A percentile compares a stretch with the other conserved stretches of the same genome.
phyloP scores from a whole-genome alignment of 163 green algal species.

The Chlorella variabilis region DNA sequence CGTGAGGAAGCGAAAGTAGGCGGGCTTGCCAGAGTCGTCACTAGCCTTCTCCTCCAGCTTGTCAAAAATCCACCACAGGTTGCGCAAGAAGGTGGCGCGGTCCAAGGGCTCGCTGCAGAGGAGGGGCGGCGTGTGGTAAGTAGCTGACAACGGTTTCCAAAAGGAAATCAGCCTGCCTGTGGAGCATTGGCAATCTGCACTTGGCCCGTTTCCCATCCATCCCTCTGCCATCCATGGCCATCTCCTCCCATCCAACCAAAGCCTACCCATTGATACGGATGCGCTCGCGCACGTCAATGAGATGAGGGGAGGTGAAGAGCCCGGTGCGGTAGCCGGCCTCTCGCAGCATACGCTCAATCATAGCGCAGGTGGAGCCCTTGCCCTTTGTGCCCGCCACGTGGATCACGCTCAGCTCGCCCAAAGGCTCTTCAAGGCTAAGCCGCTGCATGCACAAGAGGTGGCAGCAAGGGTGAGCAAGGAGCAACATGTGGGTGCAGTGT shows the following conservation, averaged over 20 bases:
- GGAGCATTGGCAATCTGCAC: too few species aligned
- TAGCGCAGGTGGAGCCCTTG: conserved; percentile 94
- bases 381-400: conserved; percentile 89
- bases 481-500: neutral
- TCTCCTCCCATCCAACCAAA: too few species aligned
- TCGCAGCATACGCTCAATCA: conserved; percentile 91
- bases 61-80: conserved; percentile 82
- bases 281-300: conserved; percentile 92
- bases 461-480: too few species aligned
- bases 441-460: conserved; percentile 24
- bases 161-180: too few species aligned
- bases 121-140: neutral
- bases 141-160: too few species aligned
- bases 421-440: conserved; percentile 33
- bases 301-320: conserved; percentile 96
- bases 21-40: conserved; percentile 81
- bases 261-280: conserved; percentile 88
- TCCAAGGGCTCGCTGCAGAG: conserved; percentile 70
- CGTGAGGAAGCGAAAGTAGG: conserved; percentile 97
- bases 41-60: conserved; percentile 63
- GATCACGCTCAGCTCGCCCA: conserved; percentile 78
- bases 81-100: conserved; percentile 67
- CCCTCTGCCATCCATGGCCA: too few species aligned
- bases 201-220: too few species aligned
- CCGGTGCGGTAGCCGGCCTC: conserved; percentile 83